These are phyloP conservation scores for Aureobasidium sp. DNA, from an alignment of 2,329 filamentous ascomycete genomes.

Conservation along the genomic window DNA sequence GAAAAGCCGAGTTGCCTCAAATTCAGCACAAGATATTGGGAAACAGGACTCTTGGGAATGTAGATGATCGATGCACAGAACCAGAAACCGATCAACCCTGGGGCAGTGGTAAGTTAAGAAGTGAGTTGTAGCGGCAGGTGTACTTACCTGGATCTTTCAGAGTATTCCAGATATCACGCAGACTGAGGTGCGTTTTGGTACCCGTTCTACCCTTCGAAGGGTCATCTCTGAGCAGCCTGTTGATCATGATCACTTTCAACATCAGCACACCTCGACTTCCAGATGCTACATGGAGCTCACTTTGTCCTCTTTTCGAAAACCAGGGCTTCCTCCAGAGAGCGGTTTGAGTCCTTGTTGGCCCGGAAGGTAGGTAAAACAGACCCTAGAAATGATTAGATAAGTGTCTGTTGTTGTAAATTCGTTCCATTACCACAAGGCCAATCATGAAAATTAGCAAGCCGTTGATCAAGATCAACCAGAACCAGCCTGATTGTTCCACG, in stretches of 20 bases:
- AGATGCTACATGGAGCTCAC: not conserved
- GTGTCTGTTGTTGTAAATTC: not conserved
- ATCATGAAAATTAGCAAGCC: conserved; percentile 16
- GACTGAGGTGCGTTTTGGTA: not conserved
- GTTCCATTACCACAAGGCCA: conserved; percentile 12
- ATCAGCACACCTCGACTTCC: not conserved
- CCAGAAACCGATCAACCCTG: not conserved
- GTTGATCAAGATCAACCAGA: conserved; percentile 18
- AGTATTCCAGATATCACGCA: conserved; percentile 1
- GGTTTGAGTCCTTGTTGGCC: conserved; percentile 25
- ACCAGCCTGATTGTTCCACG: conserved; percentile 8
- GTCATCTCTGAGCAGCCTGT: conserved; percentile 18
- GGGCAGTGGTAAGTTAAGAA: not conserved
- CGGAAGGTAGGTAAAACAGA: conserved; percentile 25
- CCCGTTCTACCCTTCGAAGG: conserved; percentile 11
- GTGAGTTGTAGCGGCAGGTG: not conserved
- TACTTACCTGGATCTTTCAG: conserved; percentile 2
- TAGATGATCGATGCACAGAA: conserved; percentile 24
- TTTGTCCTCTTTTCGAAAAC: conserved; percentile 26
- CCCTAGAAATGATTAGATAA: conserved; percentile 17
- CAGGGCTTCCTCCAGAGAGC: conserved; percentile 22
- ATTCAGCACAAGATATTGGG: conserved; percentile 52
- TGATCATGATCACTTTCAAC: conserved; percentile 24
- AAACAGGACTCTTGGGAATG: conserved; percentile 45
- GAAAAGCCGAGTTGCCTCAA: conserved; percentile 50